Conservation (phyloP, 176 grass and related monocot species). For the Triticum urartu region DNA sequence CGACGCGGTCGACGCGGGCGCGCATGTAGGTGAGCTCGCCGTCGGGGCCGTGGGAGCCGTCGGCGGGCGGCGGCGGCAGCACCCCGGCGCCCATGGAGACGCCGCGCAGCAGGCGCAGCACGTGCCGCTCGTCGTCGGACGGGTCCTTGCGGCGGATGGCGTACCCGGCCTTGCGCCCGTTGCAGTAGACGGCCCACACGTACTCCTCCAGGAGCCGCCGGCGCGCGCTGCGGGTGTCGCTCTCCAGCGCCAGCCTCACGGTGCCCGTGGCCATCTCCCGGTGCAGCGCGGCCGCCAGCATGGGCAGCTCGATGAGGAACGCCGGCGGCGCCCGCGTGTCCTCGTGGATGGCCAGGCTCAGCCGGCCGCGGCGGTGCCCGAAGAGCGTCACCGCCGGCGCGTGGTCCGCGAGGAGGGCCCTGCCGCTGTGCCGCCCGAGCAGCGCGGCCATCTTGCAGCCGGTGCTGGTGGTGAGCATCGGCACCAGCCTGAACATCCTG, state of each 20-base stretch:
- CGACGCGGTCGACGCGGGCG: conserved; percentile 80
- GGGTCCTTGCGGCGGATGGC: conserved; percentile 74
- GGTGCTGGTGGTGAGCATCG: conserved; percentile 73
- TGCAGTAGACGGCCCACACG: conserved; percentile 94
- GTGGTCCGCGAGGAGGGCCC: conserved; percentile 63
- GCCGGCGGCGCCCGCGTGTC: conserved; percentile 71
- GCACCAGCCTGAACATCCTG: conserved; percentile 87
- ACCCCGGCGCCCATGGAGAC: conserved; percentile 95
- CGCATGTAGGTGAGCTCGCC: conserved; percentile 94
- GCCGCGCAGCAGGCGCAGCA: conserved; percentile 69
- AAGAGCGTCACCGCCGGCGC: conserved; percentile 84
- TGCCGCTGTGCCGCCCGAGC: conserved; percentile 46
- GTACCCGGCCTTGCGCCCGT: conserved; percentile 78
- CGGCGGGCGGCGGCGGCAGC: conserved; percentile 56
- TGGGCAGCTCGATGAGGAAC: conserved; percentile 91
- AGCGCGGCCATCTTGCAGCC: conserved; percentile 83
- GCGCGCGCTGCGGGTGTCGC: conserved; percentile 56
- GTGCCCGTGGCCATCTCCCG: conserved; percentile 75
- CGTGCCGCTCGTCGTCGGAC: conserved; percentile 71
- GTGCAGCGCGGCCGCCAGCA: conserved; percentile 72
- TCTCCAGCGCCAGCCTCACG: conserved; percentile 76
- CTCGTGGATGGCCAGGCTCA: conserved; percentile 89
- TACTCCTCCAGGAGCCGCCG: conserved; percentile 77
- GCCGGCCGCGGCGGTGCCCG: conserved; percentile 71
- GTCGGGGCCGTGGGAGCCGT: conserved; percentile 36